phyloP scores from a whole-genome alignment of 2,329 filamentous ascomycete genomes.

The Exserohilum rostratum region DNA sequence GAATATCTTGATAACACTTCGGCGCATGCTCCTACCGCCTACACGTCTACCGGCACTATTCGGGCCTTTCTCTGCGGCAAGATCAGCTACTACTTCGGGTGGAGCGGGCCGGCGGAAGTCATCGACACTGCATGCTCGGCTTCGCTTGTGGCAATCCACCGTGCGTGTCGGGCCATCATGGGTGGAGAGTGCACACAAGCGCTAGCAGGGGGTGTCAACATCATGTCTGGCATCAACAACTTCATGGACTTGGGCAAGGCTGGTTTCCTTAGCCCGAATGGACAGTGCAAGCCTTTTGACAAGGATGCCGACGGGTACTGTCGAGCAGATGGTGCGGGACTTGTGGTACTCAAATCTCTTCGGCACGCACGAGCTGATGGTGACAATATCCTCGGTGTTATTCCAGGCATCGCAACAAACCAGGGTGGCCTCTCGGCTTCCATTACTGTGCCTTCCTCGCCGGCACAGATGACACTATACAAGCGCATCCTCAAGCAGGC shows the following conservation, averaged over 20 bases:
- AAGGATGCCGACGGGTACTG: slow-evolving; percentile 59
- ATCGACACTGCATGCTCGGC: slow-evolving; percentile 47
- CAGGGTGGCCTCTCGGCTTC: slow-evolving; percentile 19
- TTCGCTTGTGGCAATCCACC: slow-evolving; percentile 35
- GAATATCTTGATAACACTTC: slow-evolving; percentile 35
- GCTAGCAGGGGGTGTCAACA: slow-evolving; percentile 41
- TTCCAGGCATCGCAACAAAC: slow-evolving; percentile 32
- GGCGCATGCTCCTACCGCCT: slow-evolving; percentile 16
- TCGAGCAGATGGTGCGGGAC: slow-evolving; percentile 57
- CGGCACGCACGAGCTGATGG: slow-evolving; percentile 59
- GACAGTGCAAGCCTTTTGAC: slow-evolving; percentile 53
- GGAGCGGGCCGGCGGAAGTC: slow-evolving; percentile 26
- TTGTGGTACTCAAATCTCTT: slow-evolving; percentile 59
- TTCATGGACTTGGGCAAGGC: slow-evolving; percentile 46
- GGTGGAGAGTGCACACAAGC: background rate
- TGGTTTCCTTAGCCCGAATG: slow-evolving; percentile 52
- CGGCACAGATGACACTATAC: slow-evolving; percentile 22
- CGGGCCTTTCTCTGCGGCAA: slow-evolving; percentile 25
- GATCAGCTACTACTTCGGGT: slow-evolving; percentile 33
- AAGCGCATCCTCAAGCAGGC: slow-evolving; percentile 13
- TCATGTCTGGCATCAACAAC: slow-evolving; percentile 38
- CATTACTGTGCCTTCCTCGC: slow-evolving; percentile 21
- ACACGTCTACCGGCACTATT: slow-evolving; percentile 21
- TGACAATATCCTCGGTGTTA: slow-evolving; percentile 55
- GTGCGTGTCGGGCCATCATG: slow-evolving; percentile 31